Evolutionary conservation across 176 grass and related monocot genomes (phyloP), one percentile per base, ranked within the genome.

Genomic region (Zea luxurians): DNA sequence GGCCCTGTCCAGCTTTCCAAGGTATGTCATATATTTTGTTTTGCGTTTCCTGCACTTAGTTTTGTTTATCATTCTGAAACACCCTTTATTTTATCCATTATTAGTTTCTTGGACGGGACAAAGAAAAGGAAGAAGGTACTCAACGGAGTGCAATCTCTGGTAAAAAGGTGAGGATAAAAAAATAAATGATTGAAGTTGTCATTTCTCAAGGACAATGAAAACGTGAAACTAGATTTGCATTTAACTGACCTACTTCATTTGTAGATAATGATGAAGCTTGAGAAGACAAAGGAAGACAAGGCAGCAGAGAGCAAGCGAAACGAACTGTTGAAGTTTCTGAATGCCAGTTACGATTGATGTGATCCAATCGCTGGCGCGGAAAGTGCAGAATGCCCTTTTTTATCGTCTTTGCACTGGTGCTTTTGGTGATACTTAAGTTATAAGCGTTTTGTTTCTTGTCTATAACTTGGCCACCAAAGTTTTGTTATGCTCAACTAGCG

Each of bases 251-350:
- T 66, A 49, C 18, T 84, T 72, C 58, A 83, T 75, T 46, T 85
- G 34, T 88, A 97, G 88, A 93, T 97, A 83, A 86, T 93, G 73
- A 82, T 97, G 86, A 93, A 97, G 75, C 83, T 97, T 44, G 91
- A 93, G 35, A 94, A 98, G 83, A 85, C 92, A 20, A 98, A 97
- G 74, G 96, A 98, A 88, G 96, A 98, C 47, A 98, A 98, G 52
- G 82, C 60, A 13, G 96, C 96, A 12, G 92, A 98, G 80, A 94
- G 64, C 83, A 98, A 98, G 76, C 85, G 96, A 48, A 98, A 78
- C 17, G 88, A 98, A 71, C 37, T 98, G 60, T 73, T 97, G 75
- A 97, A 97, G 77, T 97, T 97, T 74, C 84, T 97, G 42, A 97
- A 97, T 88, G 90, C 94, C 57, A 93, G 94, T 68, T 97, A 91